Base-by-base conservation (phyloP, 2,329 filamentous ascomycete species). In the Aspergillus sp. region DNA sequence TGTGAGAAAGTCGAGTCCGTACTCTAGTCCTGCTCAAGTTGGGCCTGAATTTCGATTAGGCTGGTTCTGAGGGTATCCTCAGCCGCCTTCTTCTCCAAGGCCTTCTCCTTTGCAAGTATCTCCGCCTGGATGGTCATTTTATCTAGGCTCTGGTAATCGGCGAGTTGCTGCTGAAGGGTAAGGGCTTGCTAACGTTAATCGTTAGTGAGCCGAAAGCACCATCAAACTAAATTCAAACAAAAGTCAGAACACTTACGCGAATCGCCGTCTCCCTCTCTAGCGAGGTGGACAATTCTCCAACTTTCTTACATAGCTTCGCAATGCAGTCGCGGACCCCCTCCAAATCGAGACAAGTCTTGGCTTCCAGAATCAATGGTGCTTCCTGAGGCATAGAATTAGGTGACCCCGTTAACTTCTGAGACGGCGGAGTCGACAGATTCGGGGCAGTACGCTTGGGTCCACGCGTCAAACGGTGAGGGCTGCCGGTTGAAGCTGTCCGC, bases 401-500 rank as follows among this genome's bases (percentile, higher is more conserved):
- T 11, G 47, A 17, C 12, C 36, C 18, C 8, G 44, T 34, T 13
- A 12, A 47, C 42, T 58, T 54, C 1, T 41, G 52, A 32, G 43
- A 15, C 12, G 39, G 12, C 6, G 26, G 15, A n/a, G 38, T 48
- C 34, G 12, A 9, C 9, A 50, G 13, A 8, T 58, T 39, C 15
- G 24, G 3, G 4, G 47, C 36, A 11, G 53, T 18, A 26, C 45
- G 32, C 32, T 41, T 47, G 22, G 52, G 26, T 9, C 39, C 34
- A 15, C 47, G 55, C 34, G 24, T 24, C 18, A 55, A n/a, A 22
- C 55, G 56, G 18, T 59, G 60, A 9, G 62, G 63, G 36, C 62
- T 65, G 4, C 62, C 63, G 30, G 58, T 63, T 5, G 64, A 62
- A n/a, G 56, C 49, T n/a, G 59, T 49, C 36, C 49, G 43, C 7